Base-by-base conservation (phyloP, 192 early-diverging fungal species). In the Backusella morwellensis region DNA sequence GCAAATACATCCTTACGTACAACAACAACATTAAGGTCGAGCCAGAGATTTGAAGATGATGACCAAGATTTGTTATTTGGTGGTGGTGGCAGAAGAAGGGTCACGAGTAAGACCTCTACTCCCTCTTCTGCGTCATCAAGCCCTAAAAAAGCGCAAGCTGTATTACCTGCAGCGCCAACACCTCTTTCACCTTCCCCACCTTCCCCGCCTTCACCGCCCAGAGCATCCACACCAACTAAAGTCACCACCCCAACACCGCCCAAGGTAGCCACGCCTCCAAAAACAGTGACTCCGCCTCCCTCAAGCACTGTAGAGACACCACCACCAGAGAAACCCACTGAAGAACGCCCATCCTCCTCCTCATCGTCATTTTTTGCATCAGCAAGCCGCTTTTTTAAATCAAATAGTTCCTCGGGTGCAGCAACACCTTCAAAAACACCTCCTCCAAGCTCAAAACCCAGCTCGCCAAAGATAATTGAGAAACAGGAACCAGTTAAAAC, bases 321-420 rank as follows among this genome's bases (percentile, higher is more conserved):
- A 50, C 14, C 19, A n/a, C 47, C 21, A 29, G 17, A 35, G 35
- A 35, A 19, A 6, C 68, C 68, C 4, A 36, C 14, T 5, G 35
- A 38, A 66, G 73, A 66, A 32, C 52, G 14, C 0, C 35, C 41
- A 17, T 8, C 63, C 44, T 42, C 63, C 44, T 42, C 38, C 14
- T 42, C 63, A 3, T 66, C 74, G 35, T 77, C 68, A 32, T 47
- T 75, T 41, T 77, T 77, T 77, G 75, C 75, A 19, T 77, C 75
- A 38, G 75, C 75, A 21, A 77, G 75, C 17, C 42, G 75, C 36
- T 70, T 77, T 32, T 52, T 72, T 29, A 72, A 56, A 63, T 74
- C 77, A 21, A n/a, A 47, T 26, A 63, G 26, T 26, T 63, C 56
- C 26, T 36, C 70, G 50, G 17, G 15, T 36, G 21, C 72, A 35